A percentile compares a stretch with the other conserved stretches of the same genome.
Conservation (phyloP, 2,329 filamentous ascomycete genomes). For the Ampelomyces quisqualis region DNA sequence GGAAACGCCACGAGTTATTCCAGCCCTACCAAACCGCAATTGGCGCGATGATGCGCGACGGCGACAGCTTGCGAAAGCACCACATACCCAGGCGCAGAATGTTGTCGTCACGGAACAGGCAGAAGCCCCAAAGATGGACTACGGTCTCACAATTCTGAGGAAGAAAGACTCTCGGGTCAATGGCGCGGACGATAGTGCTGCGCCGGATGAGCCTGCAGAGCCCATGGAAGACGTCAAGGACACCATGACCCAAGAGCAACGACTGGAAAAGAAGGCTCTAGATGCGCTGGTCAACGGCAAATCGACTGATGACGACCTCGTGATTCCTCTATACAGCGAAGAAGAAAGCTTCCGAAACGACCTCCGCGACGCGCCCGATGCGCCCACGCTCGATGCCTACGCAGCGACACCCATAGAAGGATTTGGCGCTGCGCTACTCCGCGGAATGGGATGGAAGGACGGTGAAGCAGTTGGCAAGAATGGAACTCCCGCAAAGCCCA, state of each 20-base stretch:
- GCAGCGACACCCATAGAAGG: slow-evolving; percentile 88
- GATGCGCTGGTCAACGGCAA: slow-evolving; percentile 48
- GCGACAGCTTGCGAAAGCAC: slow-evolving; percentile 61
- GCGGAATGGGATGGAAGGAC: slow-evolving; percentile 94
- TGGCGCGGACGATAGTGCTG: slow-evolving; percentile 5
- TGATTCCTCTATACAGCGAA: slow-evolving; percentile 49
- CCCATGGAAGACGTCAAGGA: slow-evolving; percentile 34
- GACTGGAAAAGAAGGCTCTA: slow-evolving; percentile 56
- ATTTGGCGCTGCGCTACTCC: slow-evolving; percentile 84
- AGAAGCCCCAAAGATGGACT: slow-evolving; percentile 46
- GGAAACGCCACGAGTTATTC: slow-evolving; percentile 58
- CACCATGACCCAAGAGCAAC: slow-evolving; percentile 33
- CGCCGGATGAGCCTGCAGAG: slow-evolving; percentile 19
- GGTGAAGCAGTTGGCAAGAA: slow-evolving; percentile 59
- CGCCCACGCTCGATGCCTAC: slow-evolving; percentile 79
- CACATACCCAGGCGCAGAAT: slow-evolving; percentile 48
- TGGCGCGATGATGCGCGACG: slow-evolving; percentile 59
- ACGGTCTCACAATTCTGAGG: slow-evolving; percentile 56
- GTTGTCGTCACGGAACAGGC: slow-evolving; percentile 39
- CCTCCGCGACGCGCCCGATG: slow-evolving; percentile 69
- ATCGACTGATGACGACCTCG: slow-evolving; percentile 37
- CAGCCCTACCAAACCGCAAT: slow-evolving; percentile 60
- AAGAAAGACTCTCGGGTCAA: slow-evolving; percentile 21
- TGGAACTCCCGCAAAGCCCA: slow-evolving; percentile 54
- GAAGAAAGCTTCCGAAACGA: slow-evolving; percentile 72